phyloP scores from a whole-genome alignment of 768 basidiomycete species.

The Serendipita sp. region DNA sequence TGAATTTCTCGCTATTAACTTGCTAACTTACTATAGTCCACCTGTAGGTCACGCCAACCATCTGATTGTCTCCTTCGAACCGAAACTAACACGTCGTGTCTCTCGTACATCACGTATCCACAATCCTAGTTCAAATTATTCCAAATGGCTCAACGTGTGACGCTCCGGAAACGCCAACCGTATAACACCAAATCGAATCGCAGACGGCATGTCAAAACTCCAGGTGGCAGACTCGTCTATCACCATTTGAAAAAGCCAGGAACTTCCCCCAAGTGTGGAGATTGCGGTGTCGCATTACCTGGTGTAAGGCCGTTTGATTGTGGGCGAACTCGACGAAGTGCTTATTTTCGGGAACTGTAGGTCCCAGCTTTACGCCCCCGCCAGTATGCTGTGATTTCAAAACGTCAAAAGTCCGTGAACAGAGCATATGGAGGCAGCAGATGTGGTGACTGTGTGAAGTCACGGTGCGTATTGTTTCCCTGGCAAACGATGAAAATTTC shows the following conservation, averaged over 20 bases:
- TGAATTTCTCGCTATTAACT: no score
- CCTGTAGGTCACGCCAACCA: no score
- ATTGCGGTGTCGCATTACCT: constrained; percentile 85
- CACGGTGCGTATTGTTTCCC: constrained; percentile 44
- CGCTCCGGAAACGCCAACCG: constrained; percentile 93
- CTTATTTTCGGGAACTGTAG: constrained; percentile 25
- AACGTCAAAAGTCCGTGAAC: constrained; percentile 91
- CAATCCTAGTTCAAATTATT: no score
- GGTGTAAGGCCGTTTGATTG: constrained; percentile 39
- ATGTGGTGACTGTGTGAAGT: constrained; percentile 90
- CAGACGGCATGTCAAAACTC: constrained; percentile 91
- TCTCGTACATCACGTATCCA: no score
- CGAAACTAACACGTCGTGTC: no score
- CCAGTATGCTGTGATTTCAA: constrained; percentile 88
- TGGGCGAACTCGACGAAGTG: neutral
- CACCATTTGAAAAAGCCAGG: constrained; percentile 95
- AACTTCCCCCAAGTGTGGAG: constrained; percentile 90
- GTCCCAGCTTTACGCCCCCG: constrained; percentile 91
- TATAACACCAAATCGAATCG: constrained; percentile 98
- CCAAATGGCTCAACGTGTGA: constrained; percentile 94
- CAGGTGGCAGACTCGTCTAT: constrained; percentile 95
- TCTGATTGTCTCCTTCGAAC: no score
- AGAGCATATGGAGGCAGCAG: constrained; percentile 96
- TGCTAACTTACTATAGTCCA: no score
- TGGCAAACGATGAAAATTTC: neutral